Base-by-base conservation (phyloP, 192 early-diverging fungal species). In the Dissophora ornata region DNA sequence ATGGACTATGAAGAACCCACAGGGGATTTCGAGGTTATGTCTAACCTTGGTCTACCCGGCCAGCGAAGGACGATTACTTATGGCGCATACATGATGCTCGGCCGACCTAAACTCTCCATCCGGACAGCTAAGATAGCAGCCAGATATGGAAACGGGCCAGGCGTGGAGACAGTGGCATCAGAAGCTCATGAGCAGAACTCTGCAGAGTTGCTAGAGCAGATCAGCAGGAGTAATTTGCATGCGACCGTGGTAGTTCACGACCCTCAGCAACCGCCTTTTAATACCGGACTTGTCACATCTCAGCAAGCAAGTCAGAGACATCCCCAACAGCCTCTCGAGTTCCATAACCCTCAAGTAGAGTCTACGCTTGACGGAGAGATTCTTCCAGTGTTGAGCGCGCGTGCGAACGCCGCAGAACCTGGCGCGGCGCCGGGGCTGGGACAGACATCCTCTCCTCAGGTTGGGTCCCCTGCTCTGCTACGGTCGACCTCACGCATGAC, bases 301-400 rank as follows among this genome's bases (percentile, higher is more conserved):
- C 62, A 64, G 24, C 59, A 54, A 28, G 26, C 59, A 12, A 67
- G 52, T 21, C 73, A 77, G 42, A 19, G 73, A 47, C 73, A 77
- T 44, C 73, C 73, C 10, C 73, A 77, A 16, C 73, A 77, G 45
- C 73, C 73, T 13, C 59, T 57, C 11, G 73, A 67, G 15, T 58
- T 59, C 32, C 73, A 77, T 18, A 77, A 67, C 32, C 73, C 73
- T 2, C 73, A 67, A 10, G 45, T 53, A 1, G 73, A 77, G 38
- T 58, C 45, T 15, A 24, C 9, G 8, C n/a, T 51, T 8, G 53
- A 56, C 42, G 67, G 67, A 38, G 67, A 68, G 38, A 59, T 58
- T 24, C 45, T 50, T 13, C 51, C 51, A 11, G 42, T 61, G 18
- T 22, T 60, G 12, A 34, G 57, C 19, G 19, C 46, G 9, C 25